Percentiles rank a stretch among this genome's conserved stretches.
phyloP scores from a whole-genome alignment of 2,329 filamentous ascomycete genomes.

The Monosporascus sp. region DNA sequence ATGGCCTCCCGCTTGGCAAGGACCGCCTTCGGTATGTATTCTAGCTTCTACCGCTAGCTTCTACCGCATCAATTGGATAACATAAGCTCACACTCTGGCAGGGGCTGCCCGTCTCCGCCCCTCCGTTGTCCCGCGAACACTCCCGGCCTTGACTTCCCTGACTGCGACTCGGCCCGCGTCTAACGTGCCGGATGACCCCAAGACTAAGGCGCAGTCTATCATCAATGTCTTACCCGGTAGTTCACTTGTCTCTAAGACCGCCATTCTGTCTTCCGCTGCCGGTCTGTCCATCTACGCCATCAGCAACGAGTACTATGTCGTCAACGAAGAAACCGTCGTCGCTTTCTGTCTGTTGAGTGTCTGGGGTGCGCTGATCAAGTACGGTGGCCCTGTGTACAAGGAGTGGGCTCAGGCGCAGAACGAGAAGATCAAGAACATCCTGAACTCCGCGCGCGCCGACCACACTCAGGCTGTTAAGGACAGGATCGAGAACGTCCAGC shows the following conservation, averaged over 20 bases:
- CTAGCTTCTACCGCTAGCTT: slow-evolving; percentile 11
- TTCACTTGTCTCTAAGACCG: slow-evolving; percentile 90
- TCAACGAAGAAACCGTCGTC: slow-evolving; percentile 98
- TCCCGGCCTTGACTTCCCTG: slow-evolving; percentile 69
- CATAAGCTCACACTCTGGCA: slow-evolving; percentile 31
- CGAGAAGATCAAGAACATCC: slow-evolving; percentile 88
- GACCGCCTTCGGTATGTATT: slow-evolving; percentile 82
- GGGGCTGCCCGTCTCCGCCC: slow-evolving; percentile 89
- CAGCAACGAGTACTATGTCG: slow-evolving; percentile 98
- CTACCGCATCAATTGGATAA: slow-evolving; percentile 31
- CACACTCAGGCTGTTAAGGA: slow-evolving; percentile 94
- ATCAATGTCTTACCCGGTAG: slow-evolving; percentile 89
- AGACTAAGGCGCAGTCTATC: slow-evolving; percentile 95
- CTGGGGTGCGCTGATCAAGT: slow-evolving; percentile 89
- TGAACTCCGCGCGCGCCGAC: slow-evolving; percentile 89
- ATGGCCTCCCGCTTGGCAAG: slow-evolving; percentile 98
- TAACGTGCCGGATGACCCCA: slow-evolving; percentile 76
- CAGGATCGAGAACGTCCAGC: slow-evolving; percentile 89
- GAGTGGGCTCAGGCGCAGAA: slow-evolving; percentile 88
- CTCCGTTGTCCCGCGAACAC: slow-evolving; percentile 66
- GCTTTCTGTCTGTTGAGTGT: slow-evolving; percentile 88
- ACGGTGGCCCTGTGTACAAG: slow-evolving; percentile 84
- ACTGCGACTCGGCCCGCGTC: slow-evolving; percentile 66
- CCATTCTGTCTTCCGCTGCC: slow-evolving; percentile 89
- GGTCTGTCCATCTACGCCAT: slow-evolving; percentile 90